phyloP scores from a whole-genome alignment of 2,329 filamentous ascomycete genomes.

The Pseudogymnoascus sp. region DNA sequence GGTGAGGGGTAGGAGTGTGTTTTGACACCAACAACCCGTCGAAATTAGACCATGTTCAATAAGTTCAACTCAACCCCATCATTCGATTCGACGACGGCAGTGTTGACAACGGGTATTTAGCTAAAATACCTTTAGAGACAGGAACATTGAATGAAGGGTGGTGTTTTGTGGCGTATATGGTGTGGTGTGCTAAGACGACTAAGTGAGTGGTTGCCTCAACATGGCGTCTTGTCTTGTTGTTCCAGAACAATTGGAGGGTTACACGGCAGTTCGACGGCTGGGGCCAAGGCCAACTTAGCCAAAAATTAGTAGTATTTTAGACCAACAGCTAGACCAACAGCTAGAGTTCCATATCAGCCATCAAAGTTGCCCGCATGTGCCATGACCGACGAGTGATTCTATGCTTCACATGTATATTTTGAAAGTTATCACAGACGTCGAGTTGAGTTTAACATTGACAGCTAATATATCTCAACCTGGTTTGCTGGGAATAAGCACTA shows the following conservation, averaged over 20 bases:
- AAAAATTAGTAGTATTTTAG: not conserved
- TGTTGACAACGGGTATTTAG: not conserved
- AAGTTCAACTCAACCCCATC: not conserved
- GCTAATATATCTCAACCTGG: not conserved
- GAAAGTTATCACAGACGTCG: not conserved
- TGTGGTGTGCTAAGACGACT: not conserved
- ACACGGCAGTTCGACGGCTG: not conserved
- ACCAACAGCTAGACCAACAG: not conserved
- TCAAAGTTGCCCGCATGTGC: not conserved
- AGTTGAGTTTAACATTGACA: not conserved
- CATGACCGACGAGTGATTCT: not conserved
- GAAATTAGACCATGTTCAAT: not conserved
- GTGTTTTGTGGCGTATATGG: not conserved
- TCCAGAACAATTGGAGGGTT: not conserved
- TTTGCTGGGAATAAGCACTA: not conserved
- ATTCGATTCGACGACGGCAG: not conserved
- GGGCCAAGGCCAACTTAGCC: not conserved
- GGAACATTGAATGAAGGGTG: not conserved
- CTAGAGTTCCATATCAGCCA: not conserved
- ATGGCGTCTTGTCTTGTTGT: not conserved
- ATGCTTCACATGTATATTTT: not conserved
- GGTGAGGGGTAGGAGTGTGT: not conserved
- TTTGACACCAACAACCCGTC: not conserved
- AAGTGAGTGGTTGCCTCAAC: not conserved
- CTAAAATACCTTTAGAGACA: not conserved